These are phyloP conservation scores for Pleurotus tuber-regium DNA, from an alignment of 768 basidiomycete species.

Conservation along the genomic window DNA sequence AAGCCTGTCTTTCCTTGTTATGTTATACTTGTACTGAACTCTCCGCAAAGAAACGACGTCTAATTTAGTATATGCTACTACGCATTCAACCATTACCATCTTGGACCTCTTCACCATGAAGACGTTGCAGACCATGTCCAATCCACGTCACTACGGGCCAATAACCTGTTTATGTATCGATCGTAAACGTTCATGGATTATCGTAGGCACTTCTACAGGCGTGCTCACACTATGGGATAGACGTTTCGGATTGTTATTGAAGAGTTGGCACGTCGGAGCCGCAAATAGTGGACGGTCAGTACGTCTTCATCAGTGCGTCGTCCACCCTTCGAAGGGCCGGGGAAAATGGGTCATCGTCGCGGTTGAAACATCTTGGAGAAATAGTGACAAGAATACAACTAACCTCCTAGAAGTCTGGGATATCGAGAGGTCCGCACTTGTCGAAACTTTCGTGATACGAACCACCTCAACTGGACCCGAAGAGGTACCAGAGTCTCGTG, in stretches of 20 bases:
- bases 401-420: slow-evolving; percentile 89
- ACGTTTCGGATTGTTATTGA: slow-evolving; percentile 85
- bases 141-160: slow-evolving; percentile 83
- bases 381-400: slow-evolving; percentile 34
- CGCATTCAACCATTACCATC: slow-evolving; percentile 69
- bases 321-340: slow-evolving; percentile 85
- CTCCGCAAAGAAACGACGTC: slow-evolving; percentile 78
- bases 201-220: slow-evolving; percentile 85
- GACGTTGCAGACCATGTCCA: slow-evolving; percentile 71
- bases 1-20: slow-evolving; percentile 16
- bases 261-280: slow-evolving; percentile 79
- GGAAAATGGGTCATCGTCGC: slow-evolving; percentile 92
- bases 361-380: slow-evolving; percentile 51
- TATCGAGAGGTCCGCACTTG: slow-evolving; percentile 73
- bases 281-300: slow-evolving; percentile 49
- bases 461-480: slow-evolving; percentile 42
- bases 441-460: slow-evolving; percentile 76
- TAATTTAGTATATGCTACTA: slow-evolving; percentile 83
- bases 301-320: slow-evolving; percentile 67
- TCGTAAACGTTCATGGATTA: slow-evolving; percentile 81
- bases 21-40: not conserved
- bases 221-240: slow-evolving; percentile 92
- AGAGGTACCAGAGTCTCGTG: slow-evolving; percentile 51
- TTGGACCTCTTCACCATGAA: slow-evolving; percentile 87
- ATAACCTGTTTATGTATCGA: slow-evolving; percentile 86